Base-by-base conservation (phyloP, 2,329 filamentous ascomycete species). In the Aspergillus flavus region DNA sequence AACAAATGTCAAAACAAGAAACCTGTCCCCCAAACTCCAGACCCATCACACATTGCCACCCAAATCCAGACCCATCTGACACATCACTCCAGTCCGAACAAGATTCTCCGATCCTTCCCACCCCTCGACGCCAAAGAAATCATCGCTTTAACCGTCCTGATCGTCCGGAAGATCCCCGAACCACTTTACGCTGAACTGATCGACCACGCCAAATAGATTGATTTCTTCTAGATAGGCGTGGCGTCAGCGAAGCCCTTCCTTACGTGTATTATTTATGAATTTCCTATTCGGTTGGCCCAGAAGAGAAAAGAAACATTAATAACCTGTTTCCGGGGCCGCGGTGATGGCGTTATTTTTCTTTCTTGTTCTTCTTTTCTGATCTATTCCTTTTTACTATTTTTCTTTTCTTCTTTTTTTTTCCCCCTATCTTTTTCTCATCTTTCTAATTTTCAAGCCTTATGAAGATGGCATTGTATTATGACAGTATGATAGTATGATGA, bases 171-270 rank as follows among this genome's bases (percentile, higher is more conserved):
- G 83, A 93, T 99, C 60, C 94, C 95, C 2, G 89, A 93, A 66
- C 91, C 96, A 68, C 84, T 98, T 55, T 99, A 97, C 74, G 89
- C 91, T 57, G 92, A 97, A 76, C 93, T 99, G 72, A 89, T 97
- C 58, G 84, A 86, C 46, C 95, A 99, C 77, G 94, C 94, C 7
- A 91, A 80, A 69, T 80, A 69, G 70, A 41, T 41, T 41, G 16
- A 19, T 41, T 36, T 41, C 36, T 41, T 41, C 36, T 41, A 19
- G 6, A 19, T 58, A 26, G 28, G 41, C 30, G 28, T 32, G 9
- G 43, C 30, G 6, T 52, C 19, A 58, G 21, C 26, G 19, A 3
- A 50, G 9, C 21, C 16, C 19, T 34, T 21, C 34, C 16, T 52
- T 32, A 52, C 48, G 19, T 61, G 59, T 61, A 61, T 56, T 61